Evolutionary conservation across 2,329 filamentous ascomycete genomes (phyloP), one percentile per base, ranked within the genome.

Genomic region (Epichloe glyceriae): DNA sequence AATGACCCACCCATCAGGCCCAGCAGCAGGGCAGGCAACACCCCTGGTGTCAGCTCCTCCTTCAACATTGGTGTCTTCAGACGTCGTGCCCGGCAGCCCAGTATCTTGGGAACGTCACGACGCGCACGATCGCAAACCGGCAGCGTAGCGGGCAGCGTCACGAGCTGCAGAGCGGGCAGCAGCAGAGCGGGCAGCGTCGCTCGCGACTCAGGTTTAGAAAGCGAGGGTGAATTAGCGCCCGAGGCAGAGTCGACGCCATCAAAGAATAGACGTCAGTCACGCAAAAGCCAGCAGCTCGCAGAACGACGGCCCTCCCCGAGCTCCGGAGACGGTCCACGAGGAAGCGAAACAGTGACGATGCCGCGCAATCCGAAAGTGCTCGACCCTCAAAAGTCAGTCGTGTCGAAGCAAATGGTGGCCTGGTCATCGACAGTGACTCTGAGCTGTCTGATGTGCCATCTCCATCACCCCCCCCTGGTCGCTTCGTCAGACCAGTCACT

Each of bases 161-260:
- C 49, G 8, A 51, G 52, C 49, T 51, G 52, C 22, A 49, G 49
- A 17, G 42, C 52, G 41, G 64, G 52, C 5, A 22, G n/a, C 52
- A 53, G 52, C 38, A 49, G 49, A 22, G 42, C 52, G 41, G 64
- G 54, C 37, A 62, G 51, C 5, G 60, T 62, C 33, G 62, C 64
- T 53, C 60, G 47, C 56, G 61, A 60, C 52, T 62, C 60, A 30
- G 67, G 66, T 34, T 58, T 57, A 34, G 65, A 70, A 11, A 70
- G 76, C 20, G 73, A 76, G 48, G 57, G 66, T 54, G 63, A 73
- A 57, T 56, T 83, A 79, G 60, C 74, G 70, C 48, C 83, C 75
- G 81, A 86, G 51, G 81, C 80, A 30, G 82, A 85, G 66, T 83
- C 82, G 15, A 87, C 84, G 6, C 83, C 83, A 3, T 60, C 84